phyloP scores from a whole-genome alignment of 129 eudicot genomes.

The Centaurea solstitialis region DNA sequence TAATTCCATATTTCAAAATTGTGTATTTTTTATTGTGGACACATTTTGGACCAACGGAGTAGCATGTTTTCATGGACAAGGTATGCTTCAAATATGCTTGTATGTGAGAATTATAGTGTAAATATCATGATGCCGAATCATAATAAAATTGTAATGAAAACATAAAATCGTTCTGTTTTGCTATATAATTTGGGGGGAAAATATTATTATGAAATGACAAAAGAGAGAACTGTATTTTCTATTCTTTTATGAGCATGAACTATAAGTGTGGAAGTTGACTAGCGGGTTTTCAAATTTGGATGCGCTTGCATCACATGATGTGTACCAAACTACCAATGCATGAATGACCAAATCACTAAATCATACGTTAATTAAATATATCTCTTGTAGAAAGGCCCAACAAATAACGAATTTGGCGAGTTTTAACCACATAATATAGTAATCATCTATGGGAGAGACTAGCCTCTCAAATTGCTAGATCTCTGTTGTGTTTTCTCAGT shows the following conservation, averaged over 20 bases:
- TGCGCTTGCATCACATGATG: background rate
- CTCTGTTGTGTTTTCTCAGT: no score
- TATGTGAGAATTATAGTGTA: background rate
- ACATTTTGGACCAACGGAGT: no score
- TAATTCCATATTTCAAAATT: background rate
- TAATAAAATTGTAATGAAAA: background rate
- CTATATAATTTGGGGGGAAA: background rate
- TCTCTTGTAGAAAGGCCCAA: no score
- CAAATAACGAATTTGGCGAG: no score
- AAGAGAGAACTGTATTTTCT: background rate
- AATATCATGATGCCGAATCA: background rate
- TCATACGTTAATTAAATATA: no score
- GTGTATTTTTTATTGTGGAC: background rate
- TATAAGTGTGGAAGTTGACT: background rate
- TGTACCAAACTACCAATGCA: no score
- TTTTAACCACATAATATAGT: no score
- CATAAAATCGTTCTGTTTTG: background rate
- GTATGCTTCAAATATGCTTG: constrained; percentile 9
- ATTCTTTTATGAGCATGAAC: background rate
- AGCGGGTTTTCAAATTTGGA: background rate
- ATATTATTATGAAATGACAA: background rate
- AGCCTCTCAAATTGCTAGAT: no score
- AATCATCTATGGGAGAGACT: no score
- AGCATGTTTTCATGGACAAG: background rate
- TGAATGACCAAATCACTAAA: no score